phyloP scores from a whole-genome alignment of 331 rosid genomes.

The Phaseolus coccineus region DNA sequence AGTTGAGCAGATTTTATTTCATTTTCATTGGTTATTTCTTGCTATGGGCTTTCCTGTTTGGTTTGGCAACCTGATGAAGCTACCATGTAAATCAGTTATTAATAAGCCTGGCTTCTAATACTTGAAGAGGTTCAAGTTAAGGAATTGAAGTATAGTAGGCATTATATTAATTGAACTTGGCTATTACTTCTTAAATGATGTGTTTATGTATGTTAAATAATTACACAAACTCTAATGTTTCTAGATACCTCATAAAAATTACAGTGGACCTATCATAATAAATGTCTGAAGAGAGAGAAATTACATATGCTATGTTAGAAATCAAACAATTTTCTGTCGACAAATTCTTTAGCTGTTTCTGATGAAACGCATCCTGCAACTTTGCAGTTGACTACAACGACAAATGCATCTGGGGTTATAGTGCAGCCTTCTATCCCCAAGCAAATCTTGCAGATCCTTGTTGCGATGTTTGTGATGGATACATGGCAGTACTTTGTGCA shows the following conservation, averaged over 20 bases:
- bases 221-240: slow-evolving; percentile 16
- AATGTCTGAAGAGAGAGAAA: slow-evolving; percentile 3
- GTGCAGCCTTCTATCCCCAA: slow-evolving; percentile 65
- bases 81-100: slow-evolving; percentile 4
- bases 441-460: slow-evolving; percentile 65
- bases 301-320: neutral
- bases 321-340: slow-evolving; percentile 14
- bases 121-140: neutral
- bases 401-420: slow-evolving; percentile 50
- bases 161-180: neutral
- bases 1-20: slow-evolving; percentile 16
- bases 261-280: slow-evolving; percentile 3
- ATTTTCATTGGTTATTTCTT: slow-evolving; percentile 21
- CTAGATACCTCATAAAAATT: neutral
- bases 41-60: neutral
- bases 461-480: slow-evolving; percentile 84
- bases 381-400: slow-evolving; percentile 64
- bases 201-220: neutral
- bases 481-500: slow-evolving; percentile 94
- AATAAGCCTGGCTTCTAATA: neutral
- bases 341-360: slow-evolving; percentile 17
- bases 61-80: slow-evolving; percentile 26
- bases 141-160: neutral
- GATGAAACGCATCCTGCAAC: slow-evolving; percentile 37
- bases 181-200: neutral